Evolutionary conservation across 805 yeast genomes (phyloP).

Genomic region (Metschnikowia corniflorae): DNA sequence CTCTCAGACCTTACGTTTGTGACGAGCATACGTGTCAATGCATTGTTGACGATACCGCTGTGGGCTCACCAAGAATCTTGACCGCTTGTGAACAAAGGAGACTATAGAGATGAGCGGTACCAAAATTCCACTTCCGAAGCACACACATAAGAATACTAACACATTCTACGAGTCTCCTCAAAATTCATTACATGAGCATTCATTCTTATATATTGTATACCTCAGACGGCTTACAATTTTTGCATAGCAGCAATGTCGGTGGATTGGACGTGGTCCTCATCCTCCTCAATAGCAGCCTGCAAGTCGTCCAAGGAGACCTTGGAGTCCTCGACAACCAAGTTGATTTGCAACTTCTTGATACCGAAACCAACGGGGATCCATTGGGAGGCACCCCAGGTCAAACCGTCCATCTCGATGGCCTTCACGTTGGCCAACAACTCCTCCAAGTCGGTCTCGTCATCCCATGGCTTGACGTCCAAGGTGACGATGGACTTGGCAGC

Average conservation of each 20-base stretch:
- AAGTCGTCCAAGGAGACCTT: constrained; percentile 91
- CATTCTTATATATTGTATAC: constrained; percentile 24
- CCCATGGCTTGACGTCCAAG: constrained; percentile 99
- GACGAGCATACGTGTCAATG: too few relatives aligned
- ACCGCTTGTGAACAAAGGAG: too few relatives aligned
- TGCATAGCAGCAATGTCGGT: constrained; percentile 98
- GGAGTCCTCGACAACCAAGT: constrained; percentile 96
- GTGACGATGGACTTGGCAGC: constrained; percentile 98
- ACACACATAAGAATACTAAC: too few relatives aligned
- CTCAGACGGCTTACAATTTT: constrained; percentile 62
- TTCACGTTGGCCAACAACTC: constrained; percentile 84
- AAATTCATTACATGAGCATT: constrained; percentile 15
- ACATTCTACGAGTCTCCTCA: too few relatives aligned
- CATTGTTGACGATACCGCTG: too few relatives aligned
- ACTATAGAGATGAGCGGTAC: too few relatives aligned
- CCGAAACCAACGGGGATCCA: constrained; percentile 98
- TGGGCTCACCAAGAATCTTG: too few relatives aligned
- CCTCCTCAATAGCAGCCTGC: constrained; percentile 74
- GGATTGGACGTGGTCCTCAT: constrained; percentile 99
- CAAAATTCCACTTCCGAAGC: too few relatives aligned
- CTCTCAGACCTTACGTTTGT: too few relatives aligned
- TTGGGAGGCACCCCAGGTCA: constrained; percentile 96
- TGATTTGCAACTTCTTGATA: constrained; percentile 98
- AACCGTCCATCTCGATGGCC: constrained; percentile 85
- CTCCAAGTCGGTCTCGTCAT: constrained; percentile 96